Evolutionary conservation across 768 basidiomycete species (phyloP).

Genomic region (Panellus pusillus): DNA sequence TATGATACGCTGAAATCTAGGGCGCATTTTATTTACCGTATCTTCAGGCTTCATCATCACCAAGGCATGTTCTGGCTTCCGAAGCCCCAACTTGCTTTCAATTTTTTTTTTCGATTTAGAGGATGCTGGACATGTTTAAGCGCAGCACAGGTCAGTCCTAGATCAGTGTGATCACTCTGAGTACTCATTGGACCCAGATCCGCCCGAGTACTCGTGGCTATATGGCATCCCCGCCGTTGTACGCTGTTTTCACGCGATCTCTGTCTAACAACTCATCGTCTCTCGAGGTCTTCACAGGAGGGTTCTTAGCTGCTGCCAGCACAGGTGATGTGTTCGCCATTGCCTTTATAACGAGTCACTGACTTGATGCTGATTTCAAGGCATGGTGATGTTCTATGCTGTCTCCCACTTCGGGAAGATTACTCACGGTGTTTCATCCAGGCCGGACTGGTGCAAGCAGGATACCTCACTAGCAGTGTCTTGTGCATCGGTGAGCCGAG

Average conservation of each 20-base stretch:
- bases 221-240: conserved; percentile 74
- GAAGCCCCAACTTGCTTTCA: neutral
- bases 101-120: conserved; percentile 32
- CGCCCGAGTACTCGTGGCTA: conserved; percentile 85
- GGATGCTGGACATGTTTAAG: conserved; percentile 94
- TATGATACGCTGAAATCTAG: too few relatives aligned
- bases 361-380: neutral
- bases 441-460: conserved; percentile 82
- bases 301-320: conserved; percentile 77
- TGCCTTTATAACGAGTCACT: neutral
- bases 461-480: conserved; percentile 82
- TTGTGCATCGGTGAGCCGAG: conserved; percentile 68
- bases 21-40: neutral
- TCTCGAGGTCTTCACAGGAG: conserved; percentile 69
- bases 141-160: conserved; percentile 49
- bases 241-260: neutral
- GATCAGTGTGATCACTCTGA: too few relatives aligned
- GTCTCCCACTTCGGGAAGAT: too few relatives aligned
- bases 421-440: too few relatives aligned
- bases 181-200: conserved; percentile 42
- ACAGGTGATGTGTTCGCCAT: conserved; percentile 45
- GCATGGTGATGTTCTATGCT: conserved; percentile 35
- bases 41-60: conserved; percentile 66
- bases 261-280: neutral
- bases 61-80: conserved; percentile 26